These are phyloP conservation scores for Cryoendolithus antarcticus DNA, from an alignment of 2,329 filamentous ascomycete species.

Conservation along the genomic window DNA sequence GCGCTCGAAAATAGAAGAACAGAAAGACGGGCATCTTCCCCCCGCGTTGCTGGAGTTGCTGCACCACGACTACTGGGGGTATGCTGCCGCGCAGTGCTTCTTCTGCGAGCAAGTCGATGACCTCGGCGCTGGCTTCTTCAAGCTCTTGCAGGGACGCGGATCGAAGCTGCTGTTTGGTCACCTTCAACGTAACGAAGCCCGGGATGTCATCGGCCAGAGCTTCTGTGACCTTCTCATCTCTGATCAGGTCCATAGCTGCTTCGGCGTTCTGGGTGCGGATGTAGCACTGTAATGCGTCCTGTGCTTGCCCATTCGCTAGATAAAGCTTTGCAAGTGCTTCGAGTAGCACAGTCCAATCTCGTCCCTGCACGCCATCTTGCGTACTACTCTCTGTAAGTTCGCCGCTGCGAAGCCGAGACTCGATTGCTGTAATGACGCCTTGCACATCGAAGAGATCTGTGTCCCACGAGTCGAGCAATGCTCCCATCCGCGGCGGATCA, in stretches of 20 bases:
- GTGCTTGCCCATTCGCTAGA: constrained; percentile 65
- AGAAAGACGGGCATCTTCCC: constrained; percentile 55
- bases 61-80: constrained; percentile 61
- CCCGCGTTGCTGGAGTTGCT: constrained; percentile 58
- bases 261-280: constrained; percentile 88
- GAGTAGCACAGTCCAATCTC: constrained; percentile 80
- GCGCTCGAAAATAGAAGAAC: constrained; percentile 78
- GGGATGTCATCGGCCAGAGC: constrained; percentile 82
- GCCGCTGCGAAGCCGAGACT: constrained; percentile 67
- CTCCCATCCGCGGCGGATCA: constrained; percentile 62
- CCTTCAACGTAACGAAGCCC: constrained; percentile 74
- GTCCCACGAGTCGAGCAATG: constrained; percentile 73
- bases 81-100: constrained; percentile 86
- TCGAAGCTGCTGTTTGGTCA: constrained; percentile 57
- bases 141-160: constrained; percentile 58
- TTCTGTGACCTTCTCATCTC: constrained; percentile 79
- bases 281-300: constrained; percentile 78
- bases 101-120: constrained; percentile 74
- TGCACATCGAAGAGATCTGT: constrained; percentile 71
- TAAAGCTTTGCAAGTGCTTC: constrained; percentile 76
- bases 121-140: constrained; percentile 67
- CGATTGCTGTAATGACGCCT: constrained; percentile 63
- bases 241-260: constrained; percentile 72
- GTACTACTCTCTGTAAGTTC: constrained; percentile 65
- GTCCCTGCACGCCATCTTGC: constrained; percentile 56